Evolutionary conservation across 768 basidiomycete species (phyloP).

Genomic region (Russula dissimulans): DNA sequence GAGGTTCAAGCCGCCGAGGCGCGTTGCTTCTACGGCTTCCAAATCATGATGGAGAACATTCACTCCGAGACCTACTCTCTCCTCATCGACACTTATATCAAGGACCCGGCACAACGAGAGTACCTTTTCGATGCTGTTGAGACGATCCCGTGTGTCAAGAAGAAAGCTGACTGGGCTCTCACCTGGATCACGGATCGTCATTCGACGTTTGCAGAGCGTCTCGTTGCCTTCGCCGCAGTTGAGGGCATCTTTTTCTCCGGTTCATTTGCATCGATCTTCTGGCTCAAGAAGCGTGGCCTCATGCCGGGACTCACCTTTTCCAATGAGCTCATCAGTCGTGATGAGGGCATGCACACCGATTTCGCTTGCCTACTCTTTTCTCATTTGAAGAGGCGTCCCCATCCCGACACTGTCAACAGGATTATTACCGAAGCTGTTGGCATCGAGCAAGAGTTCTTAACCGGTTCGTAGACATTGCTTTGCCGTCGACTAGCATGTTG

Average conservation of each 20-base stretch:
- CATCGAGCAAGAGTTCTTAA: slow-evolving; percentile 83
- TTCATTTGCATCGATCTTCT: slow-evolving; percentile 89
- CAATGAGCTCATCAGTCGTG: slow-evolving; percentile 91
- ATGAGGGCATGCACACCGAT: slow-evolving; percentile 95
- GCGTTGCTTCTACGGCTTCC: slow-evolving; percentile 95
- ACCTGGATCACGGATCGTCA: slow-evolving; percentile 79
- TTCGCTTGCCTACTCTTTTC: slow-evolving; percentile 87
- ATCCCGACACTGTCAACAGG: slow-evolving; percentile 58
- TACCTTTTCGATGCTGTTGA: slow-evolving; percentile 90
- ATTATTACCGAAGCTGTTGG: slow-evolving; percentile 78
- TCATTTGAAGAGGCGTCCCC: slow-evolving; percentile 71
- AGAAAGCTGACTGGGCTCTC: slow-evolving; percentile 93
- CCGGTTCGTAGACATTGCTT: slow-evolving; percentile 38
- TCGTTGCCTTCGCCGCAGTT: slow-evolving; percentile 91
- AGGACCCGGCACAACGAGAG: slow-evolving; percentile 62
- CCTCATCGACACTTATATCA: slow-evolving; percentile 91
- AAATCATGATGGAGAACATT: slow-evolving; percentile 98
- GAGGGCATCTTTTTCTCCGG: slow-evolving; percentile 97
- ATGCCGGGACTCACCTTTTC: slow-evolving; percentile 97
- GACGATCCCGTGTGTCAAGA: slow-evolving; percentile 85
- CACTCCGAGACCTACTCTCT: slow-evolving; percentile 96
- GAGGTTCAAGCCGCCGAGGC: slow-evolving; percentile 92
- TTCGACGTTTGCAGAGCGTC: slow-evolving; percentile 79
- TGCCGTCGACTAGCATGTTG: not conserved
- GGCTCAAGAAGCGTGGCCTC: slow-evolving; percentile 95